Base-by-base conservation (phyloP, 2,329 filamentous ascomycete genomes). In the Fusarium pseudonygamai region DNA sequence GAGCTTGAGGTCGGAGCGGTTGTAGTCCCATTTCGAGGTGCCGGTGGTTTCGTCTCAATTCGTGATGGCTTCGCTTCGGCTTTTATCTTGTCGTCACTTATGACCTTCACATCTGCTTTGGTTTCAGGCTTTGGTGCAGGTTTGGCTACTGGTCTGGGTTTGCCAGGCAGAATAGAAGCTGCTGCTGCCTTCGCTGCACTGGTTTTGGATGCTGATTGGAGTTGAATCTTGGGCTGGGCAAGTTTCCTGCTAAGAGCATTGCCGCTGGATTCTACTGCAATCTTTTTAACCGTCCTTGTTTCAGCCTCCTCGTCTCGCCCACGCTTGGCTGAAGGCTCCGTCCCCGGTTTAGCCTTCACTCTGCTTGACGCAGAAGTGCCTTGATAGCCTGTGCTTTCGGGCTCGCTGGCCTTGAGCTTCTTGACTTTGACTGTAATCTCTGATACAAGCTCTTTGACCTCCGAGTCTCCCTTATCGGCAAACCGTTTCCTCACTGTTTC, bases 401-500 rank as follows among this genome's bases (percentile, higher is more conserved):
- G 32, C 32, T 86, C 83, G 14, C 65, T 69, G 13, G 73, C 58
- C 65, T 79, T 83, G 55, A 85, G 82, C 64, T 85, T 87, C 64
- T 79, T 84, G 56, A 85, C 79, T n/a, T 84, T 84, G 36, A 78
- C 75, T n/a, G 87, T 81, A 52, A 92, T 91, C 67, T 87, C 86
- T 40, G 87, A 85, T 9, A 92, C 88, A 52, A 91, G 83, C 9
- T 86, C 86, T 75, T 91, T 91, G 53, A 90, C 88, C 59, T 91
- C 88, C 1, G 88, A 86, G 76, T 93, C 91, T 32, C 90, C 91
- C 76, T 90, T 90, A 77, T 89, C 91, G 67, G 86, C 87, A 77
- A 92, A 89, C 14, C 89, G 87, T 69, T 89, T 89, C 45, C 90
- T 86, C 22, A 93, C 87, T 61, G 88, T 90, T 64, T 89, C 87